phyloP scores from a whole-genome alignment of 495 filamentous ascomycete species.

The Neurospora sp. region DNA sequence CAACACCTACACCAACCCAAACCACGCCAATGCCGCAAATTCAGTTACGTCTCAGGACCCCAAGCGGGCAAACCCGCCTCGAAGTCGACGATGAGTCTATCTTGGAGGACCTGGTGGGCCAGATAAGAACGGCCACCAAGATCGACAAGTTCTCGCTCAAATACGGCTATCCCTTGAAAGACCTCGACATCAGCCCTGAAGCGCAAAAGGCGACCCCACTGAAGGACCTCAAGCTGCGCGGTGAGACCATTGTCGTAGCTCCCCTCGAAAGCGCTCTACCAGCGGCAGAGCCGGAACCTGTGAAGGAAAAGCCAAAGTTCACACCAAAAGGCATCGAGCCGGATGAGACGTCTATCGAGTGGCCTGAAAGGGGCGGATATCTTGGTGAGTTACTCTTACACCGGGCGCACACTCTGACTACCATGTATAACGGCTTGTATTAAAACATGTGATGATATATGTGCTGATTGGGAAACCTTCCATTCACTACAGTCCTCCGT shows the following conservation, averaged over 20 bases:
- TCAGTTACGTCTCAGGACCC: slow-evolving; percentile 28
- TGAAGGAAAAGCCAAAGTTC: slow-evolving; percentile 15
- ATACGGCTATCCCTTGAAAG: slow-evolving; percentile 74
- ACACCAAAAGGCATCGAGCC: slow-evolving; percentile 24
- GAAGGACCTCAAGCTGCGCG: slow-evolving; percentile 58
- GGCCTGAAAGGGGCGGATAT: slow-evolving; percentile 21
- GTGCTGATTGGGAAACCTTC: too few relatives aligned
- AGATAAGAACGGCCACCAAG: slow-evolving; percentile 27
- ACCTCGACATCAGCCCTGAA: slow-evolving; percentile 47
- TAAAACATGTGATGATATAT: too few relatives aligned
- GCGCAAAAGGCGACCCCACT: slow-evolving; percentile 10
- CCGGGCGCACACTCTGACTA: background rate
- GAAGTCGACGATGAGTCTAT: slow-evolving; percentile 55
- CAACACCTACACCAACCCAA: background rate
- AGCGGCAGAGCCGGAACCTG: background rate
- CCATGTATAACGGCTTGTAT: background rate
- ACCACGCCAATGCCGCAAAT: slow-evolving; percentile 11
- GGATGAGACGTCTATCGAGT: slow-evolving; percentile 25
- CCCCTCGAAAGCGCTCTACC: slow-evolving; percentile 12
- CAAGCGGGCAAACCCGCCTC: slow-evolving; percentile 38
- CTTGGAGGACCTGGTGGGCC: slow-evolving; percentile 40
- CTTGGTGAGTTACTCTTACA: slow-evolving; percentile 11
- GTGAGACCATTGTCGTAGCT: slow-evolving; percentile 71
- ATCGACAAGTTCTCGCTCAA: slow-evolving; percentile 59
- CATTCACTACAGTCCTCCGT: slow-evolving; percentile 49